phyloP scores from a whole-genome alignment of 805 yeast genomes.

The Sugiyamaella boreocaroliniensis region DNA sequence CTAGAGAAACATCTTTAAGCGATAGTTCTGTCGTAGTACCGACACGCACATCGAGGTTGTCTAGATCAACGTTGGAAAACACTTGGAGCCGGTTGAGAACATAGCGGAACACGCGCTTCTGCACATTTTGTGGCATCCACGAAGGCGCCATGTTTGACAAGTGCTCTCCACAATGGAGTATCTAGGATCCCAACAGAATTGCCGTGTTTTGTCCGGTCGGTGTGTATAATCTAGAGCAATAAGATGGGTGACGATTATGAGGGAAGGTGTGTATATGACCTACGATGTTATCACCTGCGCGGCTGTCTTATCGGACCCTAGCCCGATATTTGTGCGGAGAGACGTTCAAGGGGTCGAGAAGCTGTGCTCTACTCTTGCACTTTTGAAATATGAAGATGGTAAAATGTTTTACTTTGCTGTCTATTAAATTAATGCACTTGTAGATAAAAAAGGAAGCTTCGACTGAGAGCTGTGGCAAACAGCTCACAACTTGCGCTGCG shows the following conservation, averaged over 20 bases:
- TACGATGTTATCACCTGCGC: background rate
- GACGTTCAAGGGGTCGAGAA: background rate
- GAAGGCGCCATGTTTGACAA: slow-evolving; percentile 7
- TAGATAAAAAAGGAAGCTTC: background rate
- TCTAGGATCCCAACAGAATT: background rate
- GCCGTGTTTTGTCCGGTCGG: background rate
- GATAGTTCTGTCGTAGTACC: slow-evolving; percentile 42
- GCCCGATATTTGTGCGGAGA: background rate
- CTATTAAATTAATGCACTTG: background rate
- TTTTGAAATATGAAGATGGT: too few species aligned
- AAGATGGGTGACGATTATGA: background rate
- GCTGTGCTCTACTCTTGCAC: too few species aligned
- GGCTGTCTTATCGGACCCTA: background rate
- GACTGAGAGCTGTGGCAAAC: too few species aligned
- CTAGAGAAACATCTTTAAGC: slow-evolving; percentile 57
- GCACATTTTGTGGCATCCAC: slow-evolving; percentile 84
- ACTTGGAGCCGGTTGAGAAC: slow-evolving; percentile 73
- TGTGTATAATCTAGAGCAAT: background rate
- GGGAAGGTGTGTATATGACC: too few species aligned
- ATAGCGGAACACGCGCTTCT: slow-evolving; percentile 71
- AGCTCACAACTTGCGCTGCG: background rate
- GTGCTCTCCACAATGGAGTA: background rate
- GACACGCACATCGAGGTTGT: slow-evolving; percentile 73
- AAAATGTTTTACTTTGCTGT: too few species aligned
- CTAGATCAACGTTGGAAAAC: slow-evolving; percentile 74